Evolutionary conservation across 2,329 filamentous ascomycete species (phyloP).

Genomic region (Macrophomina phaseolina): DNA sequence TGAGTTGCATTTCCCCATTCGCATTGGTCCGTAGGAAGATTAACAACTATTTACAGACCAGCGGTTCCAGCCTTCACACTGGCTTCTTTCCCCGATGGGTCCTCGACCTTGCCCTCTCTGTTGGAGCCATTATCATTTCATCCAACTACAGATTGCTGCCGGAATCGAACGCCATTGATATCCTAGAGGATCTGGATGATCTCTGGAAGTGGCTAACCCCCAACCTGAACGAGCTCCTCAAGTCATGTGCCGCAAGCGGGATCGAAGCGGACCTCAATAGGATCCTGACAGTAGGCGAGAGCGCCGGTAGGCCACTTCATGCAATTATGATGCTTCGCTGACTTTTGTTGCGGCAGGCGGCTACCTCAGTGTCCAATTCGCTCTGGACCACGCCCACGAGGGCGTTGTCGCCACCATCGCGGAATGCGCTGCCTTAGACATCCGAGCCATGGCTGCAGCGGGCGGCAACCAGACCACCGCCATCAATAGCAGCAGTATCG

Average conservation of each 20-base stretch:
- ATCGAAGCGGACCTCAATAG: slow-evolving; percentile 33
- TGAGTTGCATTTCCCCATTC: slow-evolving; percentile 31
- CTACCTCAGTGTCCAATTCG: slow-evolving; percentile 2
- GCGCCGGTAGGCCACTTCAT: slow-evolving; percentile 30
- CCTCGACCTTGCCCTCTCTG: slow-evolving; percentile 46
- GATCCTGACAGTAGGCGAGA: background rate
- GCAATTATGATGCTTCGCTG: background rate
- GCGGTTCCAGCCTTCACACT: slow-evolving; percentile 37
- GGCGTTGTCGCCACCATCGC: background rate
- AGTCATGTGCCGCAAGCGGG: slow-evolving; percentile 24
- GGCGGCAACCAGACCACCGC: slow-evolving; percentile 32
- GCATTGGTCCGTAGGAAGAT: background rate
- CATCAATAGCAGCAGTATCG: background rate
- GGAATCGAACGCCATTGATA: slow-evolving; percentile 53
- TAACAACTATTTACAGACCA: slow-evolving; percentile 34
- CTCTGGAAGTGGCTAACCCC: slow-evolving; percentile 55
- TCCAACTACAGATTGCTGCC: slow-evolving; percentile 60
- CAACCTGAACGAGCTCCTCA: slow-evolving; percentile 24
- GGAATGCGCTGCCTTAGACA: background rate
- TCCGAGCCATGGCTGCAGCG: slow-evolving; percentile 26
- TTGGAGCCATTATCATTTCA: slow-evolving; percentile 53
- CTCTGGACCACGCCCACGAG: background rate
- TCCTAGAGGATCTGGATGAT: slow-evolving; percentile 54
- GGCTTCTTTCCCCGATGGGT: slow-evolving; percentile 41
- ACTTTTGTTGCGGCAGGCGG: background rate